Conservation (phyloP, 129 eudicot species). For the Apium graveolens region DNA sequence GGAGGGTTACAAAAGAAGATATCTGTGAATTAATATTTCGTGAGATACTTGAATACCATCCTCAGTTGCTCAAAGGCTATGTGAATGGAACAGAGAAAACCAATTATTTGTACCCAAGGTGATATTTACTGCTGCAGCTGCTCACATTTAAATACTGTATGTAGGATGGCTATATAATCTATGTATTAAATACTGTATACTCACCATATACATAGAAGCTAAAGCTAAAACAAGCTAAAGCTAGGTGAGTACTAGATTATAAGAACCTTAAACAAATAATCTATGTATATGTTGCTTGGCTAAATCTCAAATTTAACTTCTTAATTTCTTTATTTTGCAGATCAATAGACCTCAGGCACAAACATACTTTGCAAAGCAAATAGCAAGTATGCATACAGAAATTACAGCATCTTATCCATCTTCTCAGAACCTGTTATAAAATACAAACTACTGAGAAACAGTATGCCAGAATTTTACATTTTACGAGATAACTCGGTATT, state of each 20-base stretch:
- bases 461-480: neutral
- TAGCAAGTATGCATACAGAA: constrained; percentile 56
- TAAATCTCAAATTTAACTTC: neutral
- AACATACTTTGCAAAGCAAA: constrained; percentile 55
- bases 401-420: constrained; percentile 40
- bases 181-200: no score
- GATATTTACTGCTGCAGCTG: neutral
- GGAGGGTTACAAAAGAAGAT: constrained; percentile 75
- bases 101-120: constrained; percentile 82
- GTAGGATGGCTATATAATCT: neutral
- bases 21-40: constrained; percentile 73
- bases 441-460: neutral
- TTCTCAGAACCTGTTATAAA: constrained; percentile 23
- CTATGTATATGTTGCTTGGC: neutral
- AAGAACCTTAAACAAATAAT: neutral
- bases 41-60: constrained; percentile 83
- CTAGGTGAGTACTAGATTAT: constrained; percentile 35
- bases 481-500: neutral
- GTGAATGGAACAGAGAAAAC: constrained; percentile 58
- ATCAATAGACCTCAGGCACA: constrained; percentile 73
- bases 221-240: no score
- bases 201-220: no score
- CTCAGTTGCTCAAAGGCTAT: constrained; percentile 73
- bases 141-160: neutral
- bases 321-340: constrained; percentile 25